Evolutionary conservation across 345 rosid genomes (phyloP).

Genomic region (Eucalyptus tenuipes): DNA sequence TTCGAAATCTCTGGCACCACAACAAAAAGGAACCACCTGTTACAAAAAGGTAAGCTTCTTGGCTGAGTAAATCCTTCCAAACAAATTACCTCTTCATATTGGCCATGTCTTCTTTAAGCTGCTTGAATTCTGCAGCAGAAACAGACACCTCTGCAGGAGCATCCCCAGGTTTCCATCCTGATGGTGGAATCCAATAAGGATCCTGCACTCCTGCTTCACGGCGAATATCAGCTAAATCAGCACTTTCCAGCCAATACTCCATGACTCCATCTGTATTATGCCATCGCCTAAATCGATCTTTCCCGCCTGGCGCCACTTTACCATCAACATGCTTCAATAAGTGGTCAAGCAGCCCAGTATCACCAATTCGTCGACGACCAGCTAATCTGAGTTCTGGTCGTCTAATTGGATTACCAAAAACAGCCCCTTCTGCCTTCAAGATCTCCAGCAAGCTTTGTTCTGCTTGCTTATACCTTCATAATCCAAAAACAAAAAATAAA

Average conservation of each 20-base stretch:
- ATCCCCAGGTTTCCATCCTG: conserved; percentile 41
- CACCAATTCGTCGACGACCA: conserved; percentile 69
- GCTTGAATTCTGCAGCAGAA: conserved; percentile 3
- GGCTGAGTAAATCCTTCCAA: not conserved
- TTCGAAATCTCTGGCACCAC: conserved; percentile 40
- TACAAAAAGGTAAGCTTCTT: not conserved
- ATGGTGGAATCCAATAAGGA: conserved; percentile 47
- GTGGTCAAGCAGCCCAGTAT: conserved; percentile 95
- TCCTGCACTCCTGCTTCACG: conserved; percentile 55
- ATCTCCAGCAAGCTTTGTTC: conserved; percentile 57
- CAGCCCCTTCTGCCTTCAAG: conserved; percentile 69
- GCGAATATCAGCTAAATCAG: conserved; percentile 50
- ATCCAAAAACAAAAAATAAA: not conserved
- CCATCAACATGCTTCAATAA: conserved; percentile 86
- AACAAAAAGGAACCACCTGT: not conserved
- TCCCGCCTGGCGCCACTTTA: conserved; percentile 75
- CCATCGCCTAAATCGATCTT: conserved; percentile 76
- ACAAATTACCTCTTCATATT: conserved; percentile 15
- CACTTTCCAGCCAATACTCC: conserved; percentile 92
- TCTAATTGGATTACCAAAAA: conserved; percentile 51
- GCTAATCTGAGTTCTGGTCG: conserved; percentile 41
- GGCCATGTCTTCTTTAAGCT: conserved; percentile 3
- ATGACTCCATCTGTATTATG: conserved; percentile 67
- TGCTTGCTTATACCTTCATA: conserved; percentile 53
- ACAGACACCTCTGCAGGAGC: conserved; percentile 22